Evolutionary conservation across 768 basidiomycete genomes (phyloP), one percentile per base, ranked within the genome.

Genomic region (Kwoniella newhampshirensis): DNA sequence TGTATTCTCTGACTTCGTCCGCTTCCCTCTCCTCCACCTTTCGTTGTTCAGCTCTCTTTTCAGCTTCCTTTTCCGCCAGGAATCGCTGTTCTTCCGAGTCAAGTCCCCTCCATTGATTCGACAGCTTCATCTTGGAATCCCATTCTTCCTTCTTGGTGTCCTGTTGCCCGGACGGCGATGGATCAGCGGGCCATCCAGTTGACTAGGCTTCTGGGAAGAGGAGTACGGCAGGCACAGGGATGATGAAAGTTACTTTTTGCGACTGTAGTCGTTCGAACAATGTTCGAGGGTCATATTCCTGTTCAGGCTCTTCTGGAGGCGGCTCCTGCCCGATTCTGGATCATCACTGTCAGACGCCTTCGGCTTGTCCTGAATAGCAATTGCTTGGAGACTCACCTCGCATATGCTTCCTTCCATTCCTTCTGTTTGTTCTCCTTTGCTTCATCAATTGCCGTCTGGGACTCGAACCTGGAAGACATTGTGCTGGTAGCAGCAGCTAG

Each of bases 381-480:
- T 32, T 17, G 7, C 25, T 20, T 40, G 12, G 25, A 32, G 4
- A 63, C 71, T 37, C 57, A 75, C 74, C 72, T 68, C 21, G 62
- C 77, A 62, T 79, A 79, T 7, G 78, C 78, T 18, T 69, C 77
- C 51, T 70, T 74, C 78, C 78, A 79, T 60, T 77, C 77, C 47
- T 73, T 63, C 39, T 77, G 68, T 56, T 71, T 72, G 11, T 58
- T 50, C 12, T 59, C 57, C 45, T 76, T 73, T 2, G 75, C 75
- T 17, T 74, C 70, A 40, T 79, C 77, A 15, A 79, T 70, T 2
- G 75, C 66, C 2, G 55, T 49, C 26, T 75, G 67, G 1, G 76
- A 75, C 35, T 78, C 77, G 71, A 79, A 79, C 11, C 78, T 59
- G 0, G 75, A 75, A 13, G 47, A 48, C 23, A 72, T 72, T 28